Base-by-base conservation (phyloP, 345 rosid genomes). In the Corchorus capsularis region DNA sequence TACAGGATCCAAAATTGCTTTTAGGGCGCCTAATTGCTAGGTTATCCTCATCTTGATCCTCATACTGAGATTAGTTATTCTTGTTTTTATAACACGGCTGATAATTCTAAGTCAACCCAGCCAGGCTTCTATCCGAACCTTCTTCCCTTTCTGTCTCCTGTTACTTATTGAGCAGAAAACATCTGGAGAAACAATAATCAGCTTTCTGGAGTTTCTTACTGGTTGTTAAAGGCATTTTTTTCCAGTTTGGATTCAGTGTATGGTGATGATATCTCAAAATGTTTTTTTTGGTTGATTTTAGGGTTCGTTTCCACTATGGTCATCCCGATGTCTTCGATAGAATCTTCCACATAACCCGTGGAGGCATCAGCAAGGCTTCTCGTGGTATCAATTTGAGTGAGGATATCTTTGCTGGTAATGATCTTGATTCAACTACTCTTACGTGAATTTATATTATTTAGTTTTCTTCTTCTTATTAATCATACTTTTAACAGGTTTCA, bases 311-410 rank as follows among this genome's bases (percentile, higher is more conserved):
- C 87, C 99, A 96, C 82, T 96, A 96, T 78, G 98, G 98, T 47
- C 97, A 92, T 80, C 98, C 98, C 11, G 98, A 94, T 86, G 96
- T 94, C 41, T 94, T 96, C 71, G 98, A 93, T 80, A 88, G 99
- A 76, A 85, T 96, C 71, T 96, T 96, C 85, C 98, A 93, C 83
- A 86, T 96, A 45, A 93, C 98, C 50, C 93, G 99, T 19, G 99
- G 99, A 45, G 98, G 99, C 74, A 93, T 96, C 72, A 93, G 99
- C 83, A 96, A 96, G 83, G 98, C 97, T 72, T 96, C 99, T 74
- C 89, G 88, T 35, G 97, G 96, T 76, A 90, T 96, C 89, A 92
- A 96, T 77, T 88, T 93, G 79, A 96, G 99, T 60, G 98, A 96
- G 89, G 99, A 96, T 79, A 96, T 96, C 73, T 96, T 96, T 83